These are phyloP conservation scores for Syzygium malaccense DNA, from an alignment of 441 rosid species.

Conservation along the genomic window DNA sequence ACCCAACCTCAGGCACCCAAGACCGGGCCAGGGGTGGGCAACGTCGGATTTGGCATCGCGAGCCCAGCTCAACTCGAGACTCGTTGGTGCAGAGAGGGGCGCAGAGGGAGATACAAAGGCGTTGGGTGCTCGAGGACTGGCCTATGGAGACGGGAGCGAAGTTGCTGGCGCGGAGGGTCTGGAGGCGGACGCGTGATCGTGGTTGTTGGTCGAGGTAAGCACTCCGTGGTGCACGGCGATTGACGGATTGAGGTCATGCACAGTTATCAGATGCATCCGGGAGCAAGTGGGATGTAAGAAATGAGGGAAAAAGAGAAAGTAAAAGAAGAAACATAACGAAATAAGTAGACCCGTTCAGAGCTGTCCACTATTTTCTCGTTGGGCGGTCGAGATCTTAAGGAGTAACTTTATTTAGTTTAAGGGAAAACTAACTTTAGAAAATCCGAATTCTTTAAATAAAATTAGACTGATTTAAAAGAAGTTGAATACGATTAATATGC, in stretches of 20 bases:
- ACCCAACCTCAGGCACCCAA: neutral
- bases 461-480: neutral
- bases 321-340: neutral
- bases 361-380: no score
- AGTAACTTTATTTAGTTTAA: neutral
- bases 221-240: neutral
- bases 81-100: neutral
- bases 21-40: neutral
- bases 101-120: neutral
- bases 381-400: neutral
- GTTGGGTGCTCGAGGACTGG: fast-evolving
- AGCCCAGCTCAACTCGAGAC: neutral
- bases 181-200: fast-evolving
- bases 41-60: neutral
- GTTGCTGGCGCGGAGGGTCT: neutral
- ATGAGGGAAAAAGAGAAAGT: neutral
- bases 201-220: neutral
- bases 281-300: neutral
- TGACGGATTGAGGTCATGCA: neutral
- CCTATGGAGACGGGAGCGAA: neutral
- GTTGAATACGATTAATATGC: neutral
- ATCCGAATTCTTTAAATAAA: neutral
- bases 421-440: neutral
- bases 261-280: neutral
- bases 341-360: no score